These are phyloP conservation scores for Cryptococcus jaspeensis DNA, from an alignment of 1,284 basidiomycete species.

Conservation along the genomic window DNA sequence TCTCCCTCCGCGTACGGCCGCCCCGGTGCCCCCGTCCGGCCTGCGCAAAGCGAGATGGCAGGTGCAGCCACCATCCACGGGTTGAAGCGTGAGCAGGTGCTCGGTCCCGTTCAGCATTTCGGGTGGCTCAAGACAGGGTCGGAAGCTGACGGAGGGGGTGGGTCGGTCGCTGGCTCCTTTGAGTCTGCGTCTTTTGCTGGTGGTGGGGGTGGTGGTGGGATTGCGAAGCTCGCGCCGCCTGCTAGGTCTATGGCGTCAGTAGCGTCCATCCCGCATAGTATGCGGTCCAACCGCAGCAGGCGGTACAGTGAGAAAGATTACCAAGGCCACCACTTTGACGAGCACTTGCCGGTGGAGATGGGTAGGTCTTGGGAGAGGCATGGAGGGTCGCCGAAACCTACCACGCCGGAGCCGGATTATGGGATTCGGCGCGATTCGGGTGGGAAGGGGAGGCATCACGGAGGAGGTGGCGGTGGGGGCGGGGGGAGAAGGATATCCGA, in stretches of 20 bases:
- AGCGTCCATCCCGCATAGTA: not conserved
- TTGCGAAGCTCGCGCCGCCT: no score
- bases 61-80: conserved; percentile 1
- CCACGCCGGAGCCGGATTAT: conserved; percentile 13
- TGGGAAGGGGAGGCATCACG: not conserved
- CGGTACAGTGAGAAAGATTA: not conserved
- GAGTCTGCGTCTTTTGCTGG: not conserved
- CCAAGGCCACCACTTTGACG: not conserved
- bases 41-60: not conserved
- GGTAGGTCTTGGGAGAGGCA: conserved; percentile 14
- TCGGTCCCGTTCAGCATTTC: conserved; percentile 2
- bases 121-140: conserved; percentile 7
- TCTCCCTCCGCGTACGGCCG: no score
- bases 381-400: conserved; percentile 15
- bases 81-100: not conserved
- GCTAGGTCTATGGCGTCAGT: not conserved
- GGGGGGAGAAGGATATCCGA: not conserved
- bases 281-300: not conserved
- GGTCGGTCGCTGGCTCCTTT: not conserved
- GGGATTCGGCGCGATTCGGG: not conserved
- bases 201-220: not conserved
- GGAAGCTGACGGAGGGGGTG: not conserved
- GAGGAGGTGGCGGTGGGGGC: no score
- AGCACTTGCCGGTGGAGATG: not conserved
- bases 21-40: not conserved